phyloP scores from a whole-genome alignment of 805 yeast species.

The Lipomyces lipofer region DNA sequence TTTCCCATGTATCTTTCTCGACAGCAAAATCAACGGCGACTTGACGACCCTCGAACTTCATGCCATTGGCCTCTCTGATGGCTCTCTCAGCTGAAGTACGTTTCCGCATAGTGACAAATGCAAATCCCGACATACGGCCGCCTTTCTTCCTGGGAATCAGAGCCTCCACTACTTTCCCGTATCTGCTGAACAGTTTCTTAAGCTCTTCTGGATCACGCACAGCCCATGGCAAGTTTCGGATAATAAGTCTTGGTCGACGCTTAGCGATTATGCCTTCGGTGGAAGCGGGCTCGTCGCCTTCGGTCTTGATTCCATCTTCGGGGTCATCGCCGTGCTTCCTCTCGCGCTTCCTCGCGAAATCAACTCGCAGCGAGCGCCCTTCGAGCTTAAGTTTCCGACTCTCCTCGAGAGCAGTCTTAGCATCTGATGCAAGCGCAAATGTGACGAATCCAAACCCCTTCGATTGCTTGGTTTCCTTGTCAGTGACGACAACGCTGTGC shows the following conservation, averaged over 20 bases:
- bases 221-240: slow-evolving; percentile 96
- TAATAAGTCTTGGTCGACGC: slow-evolving; percentile 81
- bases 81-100: slow-evolving; percentile 76
- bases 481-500: slow-evolving; percentile 90
- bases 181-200: slow-evolving; percentile 67
- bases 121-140: slow-evolving; percentile 93
- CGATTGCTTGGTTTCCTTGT: slow-evolving; percentile 65
- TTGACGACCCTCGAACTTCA: slow-evolving; percentile 83
- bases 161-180: slow-evolving; percentile 85
- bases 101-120: slow-evolving; percentile 86
- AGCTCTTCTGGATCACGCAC: slow-evolving; percentile 74
- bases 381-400: slow-evolving; percentile 59
- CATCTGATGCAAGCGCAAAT: slow-evolving; percentile 82
- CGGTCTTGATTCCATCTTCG: slow-evolving; percentile 16
- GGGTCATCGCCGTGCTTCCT: slow-evolving; percentile 45
- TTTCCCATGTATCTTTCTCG: slow-evolving; percentile 82
- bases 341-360: slow-evolving; percentile 89
- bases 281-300: background rate
- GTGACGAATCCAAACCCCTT: slow-evolving; percentile 96
- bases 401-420: slow-evolving; percentile 67
- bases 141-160: slow-evolving; percentile 84
- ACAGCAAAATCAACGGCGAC: slow-evolving; percentile 95
- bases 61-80: slow-evolving; percentile 67
- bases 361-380: slow-evolving; percentile 68
- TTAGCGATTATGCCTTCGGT: slow-evolving; percentile 51